Conservation (phyloP, 2,329 filamentous ascomycete genomes). For the Exserohilum turcica region DNA sequence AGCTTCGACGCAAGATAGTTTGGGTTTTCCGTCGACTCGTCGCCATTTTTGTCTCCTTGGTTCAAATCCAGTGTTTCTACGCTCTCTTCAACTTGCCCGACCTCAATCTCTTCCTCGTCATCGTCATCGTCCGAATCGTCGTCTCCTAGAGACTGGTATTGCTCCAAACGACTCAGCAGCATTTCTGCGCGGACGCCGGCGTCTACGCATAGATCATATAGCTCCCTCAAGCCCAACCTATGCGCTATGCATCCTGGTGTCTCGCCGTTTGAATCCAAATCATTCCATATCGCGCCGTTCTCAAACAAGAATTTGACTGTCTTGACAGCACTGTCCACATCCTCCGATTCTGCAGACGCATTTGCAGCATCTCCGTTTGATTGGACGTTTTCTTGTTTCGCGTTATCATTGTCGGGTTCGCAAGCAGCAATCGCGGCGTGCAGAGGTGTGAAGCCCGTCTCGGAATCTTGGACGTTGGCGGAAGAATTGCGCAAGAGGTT, state of each 20-base stretch:
- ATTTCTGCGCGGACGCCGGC: constrained; percentile 91
- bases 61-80: constrained; percentile 35
- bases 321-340: constrained; percentile 63
- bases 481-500: constrained; percentile 67
- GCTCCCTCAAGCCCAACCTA: constrained; percentile 66
- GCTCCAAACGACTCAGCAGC: constrained; percentile 79
- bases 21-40: constrained; percentile 51
- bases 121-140: constrained; percentile 56
- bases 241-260: constrained; percentile 88
- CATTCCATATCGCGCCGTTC: constrained; percentile 96
- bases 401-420: constrained; percentile 47
- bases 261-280: constrained; percentile 82
- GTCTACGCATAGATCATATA: constrained; percentile 85
- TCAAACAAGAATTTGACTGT: constrained; percentile 78
- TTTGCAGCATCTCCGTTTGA: constrained; percentile 29
- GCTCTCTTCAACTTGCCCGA: constrained; percentile 31
- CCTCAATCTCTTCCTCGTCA: constrained; percentile 43
- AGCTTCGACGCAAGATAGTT: constrained; percentile 56
- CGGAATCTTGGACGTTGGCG: constrained; percentile 79
- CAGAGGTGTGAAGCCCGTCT: constrained; percentile 84
- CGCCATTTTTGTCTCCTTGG: constrained; percentile 28
- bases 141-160: constrained; percentile 74
- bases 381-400: constrained; percentile 39
- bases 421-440: constrained; percentile 82
- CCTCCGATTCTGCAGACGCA: constrained; percentile 40